A percentile compares a stretch with the other conserved stretches of the same genome.
Evolutionary conservation across 805 yeast species (phyloP).

Genomic region (Ogataea minuta): DNA sequence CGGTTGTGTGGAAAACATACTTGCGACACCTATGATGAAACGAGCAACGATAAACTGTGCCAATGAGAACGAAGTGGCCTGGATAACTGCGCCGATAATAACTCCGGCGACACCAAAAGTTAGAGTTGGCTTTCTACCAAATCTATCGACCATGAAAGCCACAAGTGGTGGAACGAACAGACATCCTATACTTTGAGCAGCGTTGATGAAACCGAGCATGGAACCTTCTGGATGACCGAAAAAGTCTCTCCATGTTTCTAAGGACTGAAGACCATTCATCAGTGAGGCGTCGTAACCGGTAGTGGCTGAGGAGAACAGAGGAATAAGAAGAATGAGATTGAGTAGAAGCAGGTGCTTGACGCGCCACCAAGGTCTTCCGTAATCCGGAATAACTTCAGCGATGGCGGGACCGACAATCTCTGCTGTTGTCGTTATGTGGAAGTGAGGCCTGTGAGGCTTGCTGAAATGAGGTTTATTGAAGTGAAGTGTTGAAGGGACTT

Average conservation of each 20-base stretch:
- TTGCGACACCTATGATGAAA: slow-evolving; percentile 49
- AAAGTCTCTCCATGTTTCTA: slow-evolving; percentile 36
- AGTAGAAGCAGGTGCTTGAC: slow-evolving; percentile 40
- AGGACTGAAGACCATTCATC: slow-evolving; percentile 46
- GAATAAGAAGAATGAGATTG: slow-evolving; percentile 38
- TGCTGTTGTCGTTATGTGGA: slow-evolving; percentile 2
- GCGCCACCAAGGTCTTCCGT: slow-evolving; percentile 34
- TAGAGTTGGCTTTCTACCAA: slow-evolving; percentile 62
- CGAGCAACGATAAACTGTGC: slow-evolving; percentile 43
- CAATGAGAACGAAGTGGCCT: slow-evolving; percentile 39
- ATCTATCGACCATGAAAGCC: slow-evolving; percentile 40
- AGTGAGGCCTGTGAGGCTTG: too few relatives aligned
- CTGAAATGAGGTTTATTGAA: too few relatives aligned
- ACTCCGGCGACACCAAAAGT: slow-evolving; percentile 51
- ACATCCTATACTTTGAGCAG: slow-evolving; percentile 39
- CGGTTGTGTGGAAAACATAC: slow-evolving; percentile 40
- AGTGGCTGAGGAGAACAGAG: slow-evolving; percentile 37
- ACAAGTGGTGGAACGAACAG: slow-evolving; percentile 29
- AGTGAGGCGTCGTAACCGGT: slow-evolving; percentile 43
- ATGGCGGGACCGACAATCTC: slow-evolving; percentile 23
- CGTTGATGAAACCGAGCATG: slow-evolving; percentile 36
- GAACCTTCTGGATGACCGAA: slow-evolving; percentile 36
- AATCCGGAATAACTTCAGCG: slow-evolving; percentile 22
- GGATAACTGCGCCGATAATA: slow-evolving; percentile 54
- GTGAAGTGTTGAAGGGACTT: too few relatives aligned